A percentile compares a stretch with the other conserved stretches of the same genome.
phyloP scores from a whole-genome alignment of 495 filamentous ascomycete genomes.

The Tuber microsphaerosporum region DNA sequence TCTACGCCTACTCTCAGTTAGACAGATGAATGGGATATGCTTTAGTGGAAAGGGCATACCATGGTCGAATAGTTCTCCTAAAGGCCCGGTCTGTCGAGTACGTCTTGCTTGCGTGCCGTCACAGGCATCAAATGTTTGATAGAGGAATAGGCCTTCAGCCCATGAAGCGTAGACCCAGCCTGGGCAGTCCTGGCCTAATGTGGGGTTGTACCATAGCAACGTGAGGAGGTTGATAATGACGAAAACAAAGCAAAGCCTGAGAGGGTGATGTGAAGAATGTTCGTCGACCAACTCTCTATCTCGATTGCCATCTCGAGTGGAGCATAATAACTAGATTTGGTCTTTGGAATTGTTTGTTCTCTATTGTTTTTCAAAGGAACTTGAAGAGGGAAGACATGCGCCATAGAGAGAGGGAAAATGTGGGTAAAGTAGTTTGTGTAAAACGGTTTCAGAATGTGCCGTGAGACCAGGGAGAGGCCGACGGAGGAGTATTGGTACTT shows the following conservation, averaged over 20 bases:
- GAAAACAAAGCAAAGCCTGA: constrained; percentile 82
- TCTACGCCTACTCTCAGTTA: constrained; percentile 59
- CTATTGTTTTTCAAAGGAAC: constrained; percentile 13
- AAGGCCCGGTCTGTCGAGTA: constrained; percentile 83
- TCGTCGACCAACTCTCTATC: too few relatives aligned
- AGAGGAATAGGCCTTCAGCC: constrained; percentile 84
- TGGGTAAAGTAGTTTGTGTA: constrained; percentile 91
- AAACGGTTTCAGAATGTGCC: constrained; percentile 91
- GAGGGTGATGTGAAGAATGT: constrained; percentile 58
- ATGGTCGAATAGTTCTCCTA: constrained; percentile 96
- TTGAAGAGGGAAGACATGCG: constrained; percentile 52
- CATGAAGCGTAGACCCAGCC: constrained; percentile 92
- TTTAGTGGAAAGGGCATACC: constrained; percentile 48
- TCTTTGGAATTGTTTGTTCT: constrained; percentile 12
- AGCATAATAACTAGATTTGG: constrained; percentile 47
- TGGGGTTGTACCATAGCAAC: constrained; percentile 92
- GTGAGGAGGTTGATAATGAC: constrained; percentile 87
- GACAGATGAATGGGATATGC: constrained; percentile 15
- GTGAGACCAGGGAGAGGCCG: constrained; percentile 80
- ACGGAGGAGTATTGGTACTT: constrained; percentile 87
- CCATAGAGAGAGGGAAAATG: constrained; percentile 92
- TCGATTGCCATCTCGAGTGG: too few relatives aligned
- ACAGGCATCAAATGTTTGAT: constrained; percentile 96
- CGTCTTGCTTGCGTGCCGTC: constrained; percentile 92
- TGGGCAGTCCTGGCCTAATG: constrained; percentile 85